phyloP scores from a whole-genome alignment of 164 flowering plant species.

The Macadamia integrifolia region DNA sequence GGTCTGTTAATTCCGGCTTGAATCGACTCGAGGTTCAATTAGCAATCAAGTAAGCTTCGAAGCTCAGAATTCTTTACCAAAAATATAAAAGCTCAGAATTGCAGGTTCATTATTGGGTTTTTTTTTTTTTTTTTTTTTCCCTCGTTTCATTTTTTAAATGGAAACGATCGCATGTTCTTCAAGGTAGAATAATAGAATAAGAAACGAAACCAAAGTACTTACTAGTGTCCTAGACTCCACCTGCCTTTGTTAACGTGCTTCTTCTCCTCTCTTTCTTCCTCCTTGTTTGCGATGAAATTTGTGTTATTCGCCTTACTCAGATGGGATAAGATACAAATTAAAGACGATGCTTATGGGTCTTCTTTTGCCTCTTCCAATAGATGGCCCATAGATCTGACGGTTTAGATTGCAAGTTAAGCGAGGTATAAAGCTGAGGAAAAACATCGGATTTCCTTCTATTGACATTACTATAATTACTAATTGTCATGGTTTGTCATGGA shows the following conservation, averaged over 20 bases:
- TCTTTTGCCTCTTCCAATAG: too few relatives aligned
- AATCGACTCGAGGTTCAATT: neutral
- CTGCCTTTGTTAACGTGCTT: neutral
- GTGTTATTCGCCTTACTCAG: neutral
- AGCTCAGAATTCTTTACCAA: neutral
- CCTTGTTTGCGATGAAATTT: neutral
- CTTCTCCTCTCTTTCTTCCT: too few relatives aligned
- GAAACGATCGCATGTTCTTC: slow-evolving; percentile 1
- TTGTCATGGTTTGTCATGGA: too few relatives aligned
- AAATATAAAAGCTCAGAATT: too few relatives aligned
- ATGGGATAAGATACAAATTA: too few relatives aligned
- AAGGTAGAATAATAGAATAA: neutral
- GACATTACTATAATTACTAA: too few relatives aligned
- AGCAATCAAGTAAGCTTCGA: neutral
- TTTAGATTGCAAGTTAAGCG: too few relatives aligned
- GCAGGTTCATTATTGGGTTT: neutral
- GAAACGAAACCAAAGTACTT: neutral
- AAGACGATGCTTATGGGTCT: too few relatives aligned
- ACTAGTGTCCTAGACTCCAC: neutral
- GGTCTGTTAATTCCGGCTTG: neutral
- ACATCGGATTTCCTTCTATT: too few relatives aligned
- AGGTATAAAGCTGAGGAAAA: too few relatives aligned
- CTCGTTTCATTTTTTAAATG: neutral
- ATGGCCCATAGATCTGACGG: too few relatives aligned
- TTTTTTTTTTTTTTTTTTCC: neutral